phyloP scores from a whole-genome alignment of 192 early-diverging fungal genomes.

The Gorgonomyces haynaldii region DNA sequence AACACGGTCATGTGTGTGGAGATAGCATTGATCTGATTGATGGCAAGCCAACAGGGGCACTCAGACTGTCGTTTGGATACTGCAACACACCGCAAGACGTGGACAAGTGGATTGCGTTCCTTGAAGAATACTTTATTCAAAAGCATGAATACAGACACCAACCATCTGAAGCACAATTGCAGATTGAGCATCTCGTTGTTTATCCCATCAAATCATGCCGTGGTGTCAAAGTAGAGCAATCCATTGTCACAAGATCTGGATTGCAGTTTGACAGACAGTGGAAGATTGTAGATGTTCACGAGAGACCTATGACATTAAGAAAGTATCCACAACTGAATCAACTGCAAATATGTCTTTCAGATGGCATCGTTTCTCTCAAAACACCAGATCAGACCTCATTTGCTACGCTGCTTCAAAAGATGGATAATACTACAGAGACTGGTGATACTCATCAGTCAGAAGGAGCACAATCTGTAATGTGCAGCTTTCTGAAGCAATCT shows the following conservation, averaged over 20 bases:
- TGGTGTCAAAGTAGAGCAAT: constrained; percentile 40
- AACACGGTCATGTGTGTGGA: constrained; percentile 54
- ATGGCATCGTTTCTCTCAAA: neutral
- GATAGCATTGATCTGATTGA: constrained; percentile 63
- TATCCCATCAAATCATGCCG: constrained; percentile 77
- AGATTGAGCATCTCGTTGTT: constrained; percentile 14
- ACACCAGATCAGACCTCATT: constrained; percentile 2
- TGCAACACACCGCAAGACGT: constrained; percentile 53
- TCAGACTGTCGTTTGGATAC: constrained; percentile 71
- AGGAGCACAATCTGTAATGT: neutral
- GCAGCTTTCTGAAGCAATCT: neutral
- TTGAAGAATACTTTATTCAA: constrained; percentile 46
- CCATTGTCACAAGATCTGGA: constrained; percentile 44
- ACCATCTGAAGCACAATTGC: neutral
- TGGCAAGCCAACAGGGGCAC: constrained; percentile 53
- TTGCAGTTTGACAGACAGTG: constrained; percentile 53
- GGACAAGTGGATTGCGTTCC: constrained; percentile 44
- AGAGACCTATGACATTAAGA: constrained; percentile 55
- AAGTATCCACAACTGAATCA: constrained; percentile 19
- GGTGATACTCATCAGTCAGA: neutral
- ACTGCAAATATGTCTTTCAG: constrained; percentile 6
- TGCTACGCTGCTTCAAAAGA: neutral
- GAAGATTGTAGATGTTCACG: constrained; percentile 45
- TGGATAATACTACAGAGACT: neutral
- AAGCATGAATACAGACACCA: neutral